phyloP scores from a whole-genome alignment of 306 rosid species.

The Gastrolobium villosum region DNA sequence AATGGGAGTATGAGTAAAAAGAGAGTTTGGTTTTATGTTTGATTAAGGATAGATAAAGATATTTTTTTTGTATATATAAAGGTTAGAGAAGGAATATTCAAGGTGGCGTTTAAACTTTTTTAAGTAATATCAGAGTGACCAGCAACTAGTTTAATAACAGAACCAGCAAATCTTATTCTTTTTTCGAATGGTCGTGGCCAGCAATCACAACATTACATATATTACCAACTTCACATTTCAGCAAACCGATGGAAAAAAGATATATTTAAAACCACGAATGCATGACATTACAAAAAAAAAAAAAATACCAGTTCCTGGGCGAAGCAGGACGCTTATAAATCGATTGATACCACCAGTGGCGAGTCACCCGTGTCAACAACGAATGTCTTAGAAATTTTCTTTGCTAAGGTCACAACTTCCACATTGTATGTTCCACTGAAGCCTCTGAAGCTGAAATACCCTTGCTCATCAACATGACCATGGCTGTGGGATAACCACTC shows the following conservation, averaged over 20 bases:
- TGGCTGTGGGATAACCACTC: conserved; percentile 81
- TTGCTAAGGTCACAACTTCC: conserved; percentile 59
- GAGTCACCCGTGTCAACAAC: conserved; percentile 81
- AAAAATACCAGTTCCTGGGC: neutral
- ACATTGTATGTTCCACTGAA: conserved; percentile 77
- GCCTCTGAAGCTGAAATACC: conserved; percentile 78
- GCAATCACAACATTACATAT: conserved; percentile 25
- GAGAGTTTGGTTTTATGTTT: too few species aligned
- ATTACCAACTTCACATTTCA: conserved; percentile 21
- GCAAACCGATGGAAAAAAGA: neutral
- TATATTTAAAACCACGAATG: conserved; percentile 31
- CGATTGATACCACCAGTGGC: conserved; percentile 65
- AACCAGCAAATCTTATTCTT: conserved; percentile 38
- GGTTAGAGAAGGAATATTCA: too few species aligned
- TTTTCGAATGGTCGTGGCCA: neutral
- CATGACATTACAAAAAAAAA: conserved; percentile 24
- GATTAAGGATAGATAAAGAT: too few species aligned
- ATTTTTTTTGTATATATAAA: too few species aligned
- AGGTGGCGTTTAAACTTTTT: too few species aligned
- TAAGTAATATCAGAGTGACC: neutral
- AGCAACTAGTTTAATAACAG: neutral
- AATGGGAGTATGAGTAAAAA: too few species aligned
- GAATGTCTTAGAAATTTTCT: conserved; percentile 70
- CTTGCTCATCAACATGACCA: conserved; percentile 68
- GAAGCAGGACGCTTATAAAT: conserved; percentile 49